Conservation (phyloP, 768 basidiomycete genomes). For the Mycena leptocephala region DNA sequence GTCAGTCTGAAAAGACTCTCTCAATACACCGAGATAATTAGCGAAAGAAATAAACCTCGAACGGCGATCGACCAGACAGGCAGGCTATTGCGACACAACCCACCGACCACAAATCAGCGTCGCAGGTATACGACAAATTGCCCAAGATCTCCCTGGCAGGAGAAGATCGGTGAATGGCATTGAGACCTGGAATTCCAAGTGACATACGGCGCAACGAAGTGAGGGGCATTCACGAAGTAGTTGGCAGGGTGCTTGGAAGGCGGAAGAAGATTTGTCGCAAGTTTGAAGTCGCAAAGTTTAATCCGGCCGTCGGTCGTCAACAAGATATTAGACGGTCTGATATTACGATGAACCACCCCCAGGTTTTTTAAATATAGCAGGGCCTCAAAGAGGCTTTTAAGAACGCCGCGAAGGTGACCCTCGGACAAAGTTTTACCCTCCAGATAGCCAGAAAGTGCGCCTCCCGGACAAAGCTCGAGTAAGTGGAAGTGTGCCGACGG, state of each 20-base stretch:
- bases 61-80: constrained; percentile 52
- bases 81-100: constrained; percentile 59
- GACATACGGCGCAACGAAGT: constrained; percentile 61
- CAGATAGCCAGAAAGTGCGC: constrained; percentile 54
- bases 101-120: constrained; percentile 65
- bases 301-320: constrained; percentile 56
- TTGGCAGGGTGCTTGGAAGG: constrained; percentile 39
- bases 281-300: constrained; percentile 64
- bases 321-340: constrained; percentile 57
- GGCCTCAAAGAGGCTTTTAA: constrained; percentile 58
- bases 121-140: constrained; percentile 50
- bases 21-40: constrained; percentile 11
- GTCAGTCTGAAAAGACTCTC: constrained; percentile 34
- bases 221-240: constrained; percentile 38
- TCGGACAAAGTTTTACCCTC: constrained; percentile 46
- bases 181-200: background rate
- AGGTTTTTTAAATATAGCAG: constrained; percentile 61
- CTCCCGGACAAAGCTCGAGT: constrained; percentile 63
- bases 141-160: constrained; percentile 57
- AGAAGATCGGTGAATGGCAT: background rate
- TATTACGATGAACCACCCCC: constrained; percentile 60
- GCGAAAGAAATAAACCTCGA: constrained; percentile 45
- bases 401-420: constrained; percentile 54
- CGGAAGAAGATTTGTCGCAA: constrained; percentile 50
- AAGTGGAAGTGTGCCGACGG: constrained; percentile 53